Conservation (phyloP, 2,329 filamentous ascomycete species). For the Clarireedia homoeocarpa region DNA sequence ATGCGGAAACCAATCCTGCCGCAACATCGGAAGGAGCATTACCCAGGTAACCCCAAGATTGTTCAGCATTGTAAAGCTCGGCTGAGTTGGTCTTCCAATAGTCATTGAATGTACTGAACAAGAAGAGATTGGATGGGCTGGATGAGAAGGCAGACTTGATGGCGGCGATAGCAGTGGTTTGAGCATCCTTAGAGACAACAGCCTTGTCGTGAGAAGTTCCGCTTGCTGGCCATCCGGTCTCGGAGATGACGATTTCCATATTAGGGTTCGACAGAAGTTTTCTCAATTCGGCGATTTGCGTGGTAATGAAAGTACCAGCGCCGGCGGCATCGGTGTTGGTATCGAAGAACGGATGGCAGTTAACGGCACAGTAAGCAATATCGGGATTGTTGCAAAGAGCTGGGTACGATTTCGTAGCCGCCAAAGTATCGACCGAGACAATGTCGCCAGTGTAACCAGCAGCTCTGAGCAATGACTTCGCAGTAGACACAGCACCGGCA, state of each 20-base stretch:
- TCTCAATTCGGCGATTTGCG: constrained; percentile 42
- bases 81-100: constrained; percentile 63
- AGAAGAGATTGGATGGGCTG: constrained; percentile 47
- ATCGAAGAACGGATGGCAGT: constrained; percentile 82
- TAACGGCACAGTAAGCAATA: constrained; percentile 67
- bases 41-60: constrained; percentile 63
- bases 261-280: constrained; percentile 33
- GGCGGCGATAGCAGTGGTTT: constrained; percentile 55
- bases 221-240: constrained; percentile 75
- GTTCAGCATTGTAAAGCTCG: constrained; percentile 62
- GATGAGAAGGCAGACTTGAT: constrained; percentile 52
- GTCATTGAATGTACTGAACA: constrained; percentile 77
- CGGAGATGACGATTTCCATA: constrained; percentile 66
- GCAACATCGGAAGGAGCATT: constrained; percentile 18
- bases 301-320: constrained; percentile 60
- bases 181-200: constrained; percentile 60
- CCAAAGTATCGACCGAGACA: constrained; percentile 74
- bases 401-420: constrained; percentile 57
- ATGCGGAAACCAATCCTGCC: constrained; percentile 1
- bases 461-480: constrained; percentile 47
- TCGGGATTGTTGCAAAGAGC: constrained; percentile 58
- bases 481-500: constrained; percentile 47
- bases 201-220: constrained; percentile 59
- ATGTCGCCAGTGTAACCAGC: constrained; percentile 66
- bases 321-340: constrained; percentile 46